Evolutionary conservation across 768 basidiomycete genomes (phyloP).

Genomic region (Piloderma croceum): DNA sequence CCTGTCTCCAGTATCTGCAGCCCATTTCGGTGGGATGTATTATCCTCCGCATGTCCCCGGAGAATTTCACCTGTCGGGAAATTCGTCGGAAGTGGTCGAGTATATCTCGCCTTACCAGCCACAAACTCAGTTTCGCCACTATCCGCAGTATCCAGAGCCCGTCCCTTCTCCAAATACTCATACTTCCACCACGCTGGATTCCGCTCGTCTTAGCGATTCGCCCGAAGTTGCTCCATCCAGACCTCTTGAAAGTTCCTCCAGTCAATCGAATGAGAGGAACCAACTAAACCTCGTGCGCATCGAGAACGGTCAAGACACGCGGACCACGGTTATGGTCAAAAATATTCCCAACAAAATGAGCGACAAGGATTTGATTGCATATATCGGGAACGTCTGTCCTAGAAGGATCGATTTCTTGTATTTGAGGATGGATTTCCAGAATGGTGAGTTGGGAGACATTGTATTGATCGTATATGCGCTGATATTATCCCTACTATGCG

Average conservation of each 20-base stretch:
- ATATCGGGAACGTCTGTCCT: slow-evolving; percentile 68
- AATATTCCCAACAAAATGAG: slow-evolving; percentile 93
- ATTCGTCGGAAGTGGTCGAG: too few species aligned
- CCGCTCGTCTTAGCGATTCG: slow-evolving; percentile 10
- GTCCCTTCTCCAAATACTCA: slow-evolving; percentile 15
- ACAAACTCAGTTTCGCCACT: not conserved
- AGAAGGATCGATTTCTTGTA: slow-evolving; percentile 82
- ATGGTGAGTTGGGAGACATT: slow-evolving; percentile 41
- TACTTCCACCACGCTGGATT: slow-evolving; percentile 5
- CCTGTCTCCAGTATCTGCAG: too few species aligned
- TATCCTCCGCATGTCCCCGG: too few species aligned
- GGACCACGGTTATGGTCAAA: slow-evolving; percentile 86
- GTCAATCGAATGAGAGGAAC: slow-evolving; percentile 37
- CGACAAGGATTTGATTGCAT: slow-evolving; percentile 62
- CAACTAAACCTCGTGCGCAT: slow-evolving; percentile 65
- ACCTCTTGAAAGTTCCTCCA: slow-evolving; percentile 12
- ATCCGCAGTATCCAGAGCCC: slow-evolving; percentile 1
- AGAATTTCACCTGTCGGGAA: too few species aligned
- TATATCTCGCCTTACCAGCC: not conserved
- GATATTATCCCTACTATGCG: not conserved
- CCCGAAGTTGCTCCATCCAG: slow-evolving; percentile 16
- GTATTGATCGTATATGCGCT: slow-evolving; percentile 1
- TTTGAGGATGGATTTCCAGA: slow-evolving; percentile 80
- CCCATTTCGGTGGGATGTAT: too few species aligned
- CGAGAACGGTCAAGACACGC: slow-evolving; percentile 70